These are phyloP conservation scores for Rhexocercosporidium sp. DNA, from an alignment of 2,329 filamentous ascomycete genomes.

Conservation along the genomic window DNA sequence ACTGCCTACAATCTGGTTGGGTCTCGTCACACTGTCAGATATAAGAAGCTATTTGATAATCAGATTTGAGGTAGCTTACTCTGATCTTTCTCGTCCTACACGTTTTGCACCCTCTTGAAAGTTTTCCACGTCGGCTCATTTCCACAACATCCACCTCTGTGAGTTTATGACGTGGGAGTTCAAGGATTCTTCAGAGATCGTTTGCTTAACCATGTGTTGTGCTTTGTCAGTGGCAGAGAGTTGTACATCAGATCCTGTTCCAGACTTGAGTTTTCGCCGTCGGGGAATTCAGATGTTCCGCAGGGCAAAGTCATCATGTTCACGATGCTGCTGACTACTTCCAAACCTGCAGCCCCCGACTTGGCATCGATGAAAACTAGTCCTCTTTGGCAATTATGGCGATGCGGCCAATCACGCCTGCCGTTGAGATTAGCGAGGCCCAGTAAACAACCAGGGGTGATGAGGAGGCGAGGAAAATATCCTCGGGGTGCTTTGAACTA, in stretches of 20 bases:
- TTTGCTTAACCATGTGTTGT: not conserved
- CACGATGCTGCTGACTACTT: not conserved
- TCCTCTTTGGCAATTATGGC: not conserved
- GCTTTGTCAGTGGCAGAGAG: not conserved
- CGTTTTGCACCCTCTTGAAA: slow-evolving; percentile 3
- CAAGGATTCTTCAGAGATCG: too few species aligned
- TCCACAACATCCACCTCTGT: not conserved
- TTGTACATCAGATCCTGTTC: not conserved
- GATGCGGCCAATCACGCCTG: not conserved
- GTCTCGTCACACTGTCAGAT: not conserved
- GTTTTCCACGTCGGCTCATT: not conserved
- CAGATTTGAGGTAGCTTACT: not conserved
- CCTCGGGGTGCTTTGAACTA: not conserved
- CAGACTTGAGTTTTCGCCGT: not conserved
- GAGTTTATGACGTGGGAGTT: not conserved
- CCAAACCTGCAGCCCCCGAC: not conserved
- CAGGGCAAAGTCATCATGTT: not conserved
- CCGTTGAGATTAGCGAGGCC: not conserved
- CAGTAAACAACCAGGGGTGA: not conserved
- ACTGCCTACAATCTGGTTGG: not conserved
- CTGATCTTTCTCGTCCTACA: not conserved
- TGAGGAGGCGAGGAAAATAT: not conserved
- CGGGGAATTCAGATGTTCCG: not conserved
- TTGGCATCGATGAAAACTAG: not conserved
- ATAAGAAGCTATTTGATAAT: not conserved